These are phyloP conservation scores for Flaveria floridana DNA, from an alignment of 140 eudicot species.

Conservation along the genomic window DNA sequence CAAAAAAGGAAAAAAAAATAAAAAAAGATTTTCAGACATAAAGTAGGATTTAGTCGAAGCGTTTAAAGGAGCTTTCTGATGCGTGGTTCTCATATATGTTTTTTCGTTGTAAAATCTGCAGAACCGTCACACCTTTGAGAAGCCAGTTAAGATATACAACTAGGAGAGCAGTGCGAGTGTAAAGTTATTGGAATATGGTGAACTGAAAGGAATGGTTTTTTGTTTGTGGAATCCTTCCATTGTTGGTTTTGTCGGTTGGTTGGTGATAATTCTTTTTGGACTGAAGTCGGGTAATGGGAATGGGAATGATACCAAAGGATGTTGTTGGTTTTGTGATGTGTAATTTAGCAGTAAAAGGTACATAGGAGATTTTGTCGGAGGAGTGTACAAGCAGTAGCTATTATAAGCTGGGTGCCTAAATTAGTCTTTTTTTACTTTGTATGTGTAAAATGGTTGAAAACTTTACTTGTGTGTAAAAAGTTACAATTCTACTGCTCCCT, in stretches of 20 bases:
- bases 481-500: constrained; percentile 24
- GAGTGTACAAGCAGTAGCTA: constrained; percentile 28
- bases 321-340: constrained; percentile 1
- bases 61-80: not conserved
- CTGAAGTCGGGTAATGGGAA: constrained; percentile 24
- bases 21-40: not conserved
- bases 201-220: constrained; percentile 21
- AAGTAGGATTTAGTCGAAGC: not conserved
- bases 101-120: constrained; percentile 32
- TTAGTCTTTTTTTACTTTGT: not conserved
- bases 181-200: constrained; percentile 17
- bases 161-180: constrained; percentile 29
- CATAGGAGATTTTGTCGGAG: constrained; percentile 43
- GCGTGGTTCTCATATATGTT: not conserved
- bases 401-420: constrained; percentile 28
- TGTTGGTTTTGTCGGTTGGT: constrained; percentile 37
- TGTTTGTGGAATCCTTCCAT: constrained; percentile 26
- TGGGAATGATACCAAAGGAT: not conserved
- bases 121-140: constrained; percentile 77
- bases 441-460: constrained; percentile 25
- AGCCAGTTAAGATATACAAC: constrained; percentile 78
- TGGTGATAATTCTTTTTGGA: constrained; percentile 31
- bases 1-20: not conserved
- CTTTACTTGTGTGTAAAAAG: constrained; percentile 32
- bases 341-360: constrained; percentile 36